These are phyloP conservation scores for Scheffersomyces spartinae DNA, from an alignment of 805 yeast genomes.

Conservation along the genomic window DNA sequence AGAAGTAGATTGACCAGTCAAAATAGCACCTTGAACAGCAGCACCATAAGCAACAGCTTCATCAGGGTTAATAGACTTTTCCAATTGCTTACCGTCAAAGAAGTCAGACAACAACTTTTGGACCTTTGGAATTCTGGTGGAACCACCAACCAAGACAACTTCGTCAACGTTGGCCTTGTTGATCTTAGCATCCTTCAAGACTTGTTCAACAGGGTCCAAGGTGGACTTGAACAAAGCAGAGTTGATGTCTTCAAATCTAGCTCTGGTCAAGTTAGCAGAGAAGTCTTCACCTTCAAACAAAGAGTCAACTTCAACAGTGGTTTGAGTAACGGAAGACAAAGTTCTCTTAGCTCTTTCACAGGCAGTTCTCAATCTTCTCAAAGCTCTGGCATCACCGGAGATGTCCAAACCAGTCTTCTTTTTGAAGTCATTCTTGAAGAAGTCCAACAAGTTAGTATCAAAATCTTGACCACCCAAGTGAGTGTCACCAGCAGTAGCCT, in stretches of 20 bases:
- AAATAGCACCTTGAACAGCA: slow-evolving; percentile 98
- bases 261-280: slow-evolving; percentile 35
- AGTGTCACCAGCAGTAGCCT: slow-evolving; percentile 39
- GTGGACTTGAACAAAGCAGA: slow-evolving; percentile 33
- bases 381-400: slow-evolving; percentile 28
- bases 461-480: slow-evolving; percentile 43
- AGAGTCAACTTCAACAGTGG: slow-evolving; percentile 34
- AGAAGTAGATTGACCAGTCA: slow-evolving; percentile 83
- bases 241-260: slow-evolving; percentile 37
- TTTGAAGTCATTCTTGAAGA: slow-evolving; percentile 31
- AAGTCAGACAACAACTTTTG: slow-evolving; percentile 34
- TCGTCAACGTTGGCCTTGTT: slow-evolving; percentile 35
- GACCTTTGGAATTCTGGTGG: slow-evolving; percentile 40
- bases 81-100: slow-evolving; percentile 36
- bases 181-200: slow-evolving; percentile 32
- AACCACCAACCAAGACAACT: slow-evolving; percentile 38
- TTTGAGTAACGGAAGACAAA: slow-evolving; percentile 32
- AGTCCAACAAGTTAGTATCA: slow-evolving; percentile 32
- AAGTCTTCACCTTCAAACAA: slow-evolving; percentile 38
- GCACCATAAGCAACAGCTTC: slow-evolving; percentile 55
- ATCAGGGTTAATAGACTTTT: slow-evolving; percentile 38
- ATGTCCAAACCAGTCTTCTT: slow-evolving; percentile 34
- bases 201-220: slow-evolving; percentile 36
- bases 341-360: slow-evolving; percentile 41
- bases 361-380: slow-evolving; percentile 35